phyloP scores from a whole-genome alignment of 768 basidiomycete genomes.

The Pilatotrama ljubarskyi region DNA sequence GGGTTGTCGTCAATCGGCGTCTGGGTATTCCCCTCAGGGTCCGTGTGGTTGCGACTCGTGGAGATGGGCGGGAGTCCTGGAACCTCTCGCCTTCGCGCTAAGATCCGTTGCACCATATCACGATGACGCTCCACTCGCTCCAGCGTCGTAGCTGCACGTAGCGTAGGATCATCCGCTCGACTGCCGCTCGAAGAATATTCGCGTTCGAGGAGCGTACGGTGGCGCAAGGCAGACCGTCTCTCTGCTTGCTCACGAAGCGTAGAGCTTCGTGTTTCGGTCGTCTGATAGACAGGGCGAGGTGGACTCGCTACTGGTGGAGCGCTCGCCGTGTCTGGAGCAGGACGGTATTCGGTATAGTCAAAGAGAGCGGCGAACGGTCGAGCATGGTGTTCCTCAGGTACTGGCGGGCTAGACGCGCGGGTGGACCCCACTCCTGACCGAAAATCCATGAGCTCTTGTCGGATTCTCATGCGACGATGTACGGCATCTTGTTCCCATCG shows the following conservation, averaged over 20 bases:
- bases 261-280: conserved; percentile 4
- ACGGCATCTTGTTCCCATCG: no score
- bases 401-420: no score
- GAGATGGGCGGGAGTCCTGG: neutral
- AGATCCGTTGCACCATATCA: neutral
- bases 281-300: conserved; percentile 1
- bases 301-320: neutral
- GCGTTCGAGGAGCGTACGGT: conserved; percentile 12
- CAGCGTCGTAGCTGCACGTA: neutral
- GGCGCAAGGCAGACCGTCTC: conserved; percentile 1
- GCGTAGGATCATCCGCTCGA: neutral
- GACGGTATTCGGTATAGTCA: no score
- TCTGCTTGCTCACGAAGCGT: neutral
- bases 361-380: no score
- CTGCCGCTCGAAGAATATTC: conserved; percentile 1
- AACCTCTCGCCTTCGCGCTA: conserved; percentile 5
- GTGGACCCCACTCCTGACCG: no score
- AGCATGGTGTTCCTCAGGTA: no score
- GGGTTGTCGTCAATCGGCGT: neutral
- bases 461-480: no score
- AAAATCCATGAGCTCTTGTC: no score
- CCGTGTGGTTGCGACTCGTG: neutral
- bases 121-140: neutral
- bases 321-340: no score
- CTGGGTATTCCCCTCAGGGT: neutral